Conservation (phyloP, 345 rosid species). For the Populus ilicifolia region DNA sequence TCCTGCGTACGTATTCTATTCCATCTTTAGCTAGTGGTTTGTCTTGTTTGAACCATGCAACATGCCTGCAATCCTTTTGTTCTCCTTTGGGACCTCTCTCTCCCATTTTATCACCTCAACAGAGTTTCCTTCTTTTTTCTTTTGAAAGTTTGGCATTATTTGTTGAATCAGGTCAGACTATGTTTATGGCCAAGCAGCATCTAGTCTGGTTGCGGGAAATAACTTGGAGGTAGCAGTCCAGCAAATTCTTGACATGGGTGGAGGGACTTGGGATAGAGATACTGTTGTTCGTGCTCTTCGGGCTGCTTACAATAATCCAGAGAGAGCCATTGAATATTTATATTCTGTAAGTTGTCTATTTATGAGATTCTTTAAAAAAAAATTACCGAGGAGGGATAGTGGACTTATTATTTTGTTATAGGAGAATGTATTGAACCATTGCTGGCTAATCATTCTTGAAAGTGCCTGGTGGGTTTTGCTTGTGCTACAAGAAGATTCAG, state of each 20-base stretch:
- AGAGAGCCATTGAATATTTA: slow-evolving; percentile 95
- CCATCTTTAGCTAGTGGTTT: background rate
- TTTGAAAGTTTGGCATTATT: background rate
- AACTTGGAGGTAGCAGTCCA: slow-evolving; percentile 75
- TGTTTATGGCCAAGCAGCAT: slow-evolving; percentile 79
- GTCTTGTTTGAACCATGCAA: background rate
- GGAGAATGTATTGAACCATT: background rate
- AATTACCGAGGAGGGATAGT: too few species aligned
- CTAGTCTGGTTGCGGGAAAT: slow-evolving; percentile 79
- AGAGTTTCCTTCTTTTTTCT: background rate
- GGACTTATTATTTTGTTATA: background rate
- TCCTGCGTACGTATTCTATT: slow-evolving; percentile 20
- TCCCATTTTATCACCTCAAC: background rate
- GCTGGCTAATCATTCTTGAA: background rate
- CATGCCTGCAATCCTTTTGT: background rate
- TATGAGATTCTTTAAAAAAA: background rate
- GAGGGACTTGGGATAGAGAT: slow-evolving; percentile 89
- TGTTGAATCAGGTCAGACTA: slow-evolving; percentile 45
- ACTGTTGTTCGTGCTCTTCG: slow-evolving; percentile 84
- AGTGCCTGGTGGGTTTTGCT: background rate
- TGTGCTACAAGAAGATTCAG: background rate
- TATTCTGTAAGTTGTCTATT: slow-evolving; percentile 56
- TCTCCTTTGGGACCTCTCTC: background rate
- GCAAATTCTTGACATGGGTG: slow-evolving; percentile 96
- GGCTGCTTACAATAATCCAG: slow-evolving; percentile 92